Base-by-base conservation (phyloP, 768 basidiomycete species). In the Cystobasidium ongulense region DNA sequence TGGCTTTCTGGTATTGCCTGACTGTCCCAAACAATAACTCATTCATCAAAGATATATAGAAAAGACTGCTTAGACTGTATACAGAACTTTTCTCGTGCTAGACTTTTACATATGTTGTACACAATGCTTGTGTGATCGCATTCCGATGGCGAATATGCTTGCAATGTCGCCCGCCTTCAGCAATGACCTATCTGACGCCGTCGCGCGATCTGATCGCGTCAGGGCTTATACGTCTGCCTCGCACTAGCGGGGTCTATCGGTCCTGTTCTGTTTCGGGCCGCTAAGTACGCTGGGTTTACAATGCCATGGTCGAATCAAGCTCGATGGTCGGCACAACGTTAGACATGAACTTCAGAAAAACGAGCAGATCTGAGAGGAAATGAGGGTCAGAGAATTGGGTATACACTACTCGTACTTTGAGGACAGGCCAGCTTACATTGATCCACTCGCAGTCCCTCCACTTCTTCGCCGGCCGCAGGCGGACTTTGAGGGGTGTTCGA, bases 331-430 rank as follows among this genome's bases (percentile, higher is more conserved):
- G 68, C 17, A 71, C 68, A 1, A 71, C 68, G 27, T 71, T 71
- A 25, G 68, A 71, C 75, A 98, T 96, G 83, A 98, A 98, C 85
- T 98, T 99, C 84, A 98, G 87, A 87, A 98, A 98, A 68, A 92
- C 66, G 31, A 71, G 65, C 38, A 75, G 50, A 43, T 46, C 73
- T 57, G 59, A 17, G 7, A 72, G 33, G 27, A n/a, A 36, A 27
- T 3, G 25, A 38, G 1, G 39, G 35, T 61, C 38, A 35, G n/a
- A 3, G 7, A 11, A 17, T 7, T n/a, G 39, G 17, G 39, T 41
- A 7, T 18, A 41, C 18, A 41, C 7, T 7, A 41, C 7, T 41
- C 39, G 39, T 18, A 11, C 41, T 38, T 21, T 17, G 38, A 39
- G n/a, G n/a, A n/a, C n/a, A n/a, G n/a, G n/a, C n/a, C n/a, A 31